A percentile compares a stretch with the other conserved stretches of the same genome.
Evolutionary conservation across 2,329 filamentous ascomycete genomes (phyloP).

Genomic region (Colletotrichum shisoi): DNA sequence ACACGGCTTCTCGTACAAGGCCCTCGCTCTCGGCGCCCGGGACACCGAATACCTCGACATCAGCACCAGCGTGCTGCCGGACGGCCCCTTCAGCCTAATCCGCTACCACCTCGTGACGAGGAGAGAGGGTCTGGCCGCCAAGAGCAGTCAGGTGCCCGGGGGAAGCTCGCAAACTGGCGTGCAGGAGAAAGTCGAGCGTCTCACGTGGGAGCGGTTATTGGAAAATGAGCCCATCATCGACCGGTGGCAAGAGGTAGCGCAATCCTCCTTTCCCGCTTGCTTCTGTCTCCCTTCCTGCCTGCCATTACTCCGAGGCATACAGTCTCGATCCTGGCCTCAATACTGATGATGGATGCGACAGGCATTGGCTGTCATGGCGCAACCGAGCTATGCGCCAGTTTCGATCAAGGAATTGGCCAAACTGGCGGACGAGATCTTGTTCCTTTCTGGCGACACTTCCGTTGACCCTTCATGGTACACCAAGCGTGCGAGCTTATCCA

Average conservation of each 20-base stretch:
- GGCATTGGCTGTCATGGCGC: conserved; percentile 90
- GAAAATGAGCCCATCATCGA: conserved; percentile 76
- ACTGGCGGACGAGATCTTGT: conserved; percentile 92
- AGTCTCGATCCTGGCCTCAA: neutral
- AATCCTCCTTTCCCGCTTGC: neutral
- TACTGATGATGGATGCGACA: conserved; percentile 48
- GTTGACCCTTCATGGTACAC: conserved; percentile 91
- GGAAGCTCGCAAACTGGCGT: conserved; percentile 50
- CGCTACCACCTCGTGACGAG: conserved; percentile 76
- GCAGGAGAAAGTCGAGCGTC: conserved; percentile 69
- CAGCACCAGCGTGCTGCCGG: conserved; percentile 80
- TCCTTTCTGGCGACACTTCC: conserved; percentile 79
- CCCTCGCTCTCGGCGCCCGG: conserved; percentile 79
- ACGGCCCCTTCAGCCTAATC: conserved; percentile 82
- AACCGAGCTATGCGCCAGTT: conserved; percentile 77
- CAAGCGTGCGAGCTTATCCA: conserved; percentile 64
- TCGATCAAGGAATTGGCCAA: conserved; percentile 80
- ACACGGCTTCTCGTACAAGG: conserved; percentile 79
- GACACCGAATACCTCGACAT: conserved; percentile 89
- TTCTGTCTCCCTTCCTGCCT: neutral
- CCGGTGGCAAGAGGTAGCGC: conserved; percentile 83
- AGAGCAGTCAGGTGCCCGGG: conserved; percentile 51
- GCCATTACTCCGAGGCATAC: neutral
- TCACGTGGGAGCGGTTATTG: conserved; percentile 79
- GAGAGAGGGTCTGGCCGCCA: conserved; percentile 65